phyloP scores from a whole-genome alignment of 805 yeast species.

The Wickerhamia fluorescens region DNA sequence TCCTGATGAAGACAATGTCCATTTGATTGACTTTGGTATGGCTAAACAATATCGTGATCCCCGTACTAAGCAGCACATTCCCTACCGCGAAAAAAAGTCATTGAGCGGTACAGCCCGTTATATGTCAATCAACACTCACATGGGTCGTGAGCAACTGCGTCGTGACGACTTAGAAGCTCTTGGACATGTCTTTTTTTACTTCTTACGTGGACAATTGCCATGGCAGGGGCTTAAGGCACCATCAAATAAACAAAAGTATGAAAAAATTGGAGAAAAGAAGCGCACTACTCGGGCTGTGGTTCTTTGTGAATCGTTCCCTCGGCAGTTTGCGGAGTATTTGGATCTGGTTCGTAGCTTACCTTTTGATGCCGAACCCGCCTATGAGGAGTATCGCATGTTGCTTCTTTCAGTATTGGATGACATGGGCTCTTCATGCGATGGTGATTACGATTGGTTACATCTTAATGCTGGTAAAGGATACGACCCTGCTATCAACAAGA shows the following conservation, averaged over 20 bases:
- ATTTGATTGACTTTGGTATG: conserved; percentile 81
- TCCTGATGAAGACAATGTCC: conserved; percentile 59
- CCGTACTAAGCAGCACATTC: conserved; percentile 71
- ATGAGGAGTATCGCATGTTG: conserved; percentile 55
- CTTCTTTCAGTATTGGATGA: conserved; percentile 54
- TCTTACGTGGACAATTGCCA: conserved; percentile 71
- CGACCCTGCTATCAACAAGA: conserved; percentile 69
- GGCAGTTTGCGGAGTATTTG: conserved; percentile 69
- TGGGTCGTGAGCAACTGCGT: conserved; percentile 78
- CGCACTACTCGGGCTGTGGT: conserved; percentile 60
- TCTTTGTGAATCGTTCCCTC: conserved; percentile 58
- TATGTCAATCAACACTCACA: conserved; percentile 84
- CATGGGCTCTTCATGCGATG: conserved; percentile 55
- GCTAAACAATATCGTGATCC: conserved; percentile 82
- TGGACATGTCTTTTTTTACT: conserved; percentile 78
- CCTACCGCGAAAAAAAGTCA: conserved; percentile 74
- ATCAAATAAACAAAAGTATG: conserved; percentile 76
- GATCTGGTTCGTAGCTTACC: conserved; percentile 59
- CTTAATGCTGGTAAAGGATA: conserved; percentile 76
- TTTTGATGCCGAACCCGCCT: conserved; percentile 78
- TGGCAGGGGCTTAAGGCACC: conserved; percentile 92
- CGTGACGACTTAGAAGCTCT: conserved; percentile 77
- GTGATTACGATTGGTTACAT: conserved; percentile 75
- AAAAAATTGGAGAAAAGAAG: conserved; percentile 77
- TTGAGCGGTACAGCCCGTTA: conserved; percentile 81